Percentiles rank a stretch among this genome's conserved stretches.
Evolutionary conservation across 305 asterid genomes (phyloP).

Genomic region (Ilex paraguariensis): DNA sequence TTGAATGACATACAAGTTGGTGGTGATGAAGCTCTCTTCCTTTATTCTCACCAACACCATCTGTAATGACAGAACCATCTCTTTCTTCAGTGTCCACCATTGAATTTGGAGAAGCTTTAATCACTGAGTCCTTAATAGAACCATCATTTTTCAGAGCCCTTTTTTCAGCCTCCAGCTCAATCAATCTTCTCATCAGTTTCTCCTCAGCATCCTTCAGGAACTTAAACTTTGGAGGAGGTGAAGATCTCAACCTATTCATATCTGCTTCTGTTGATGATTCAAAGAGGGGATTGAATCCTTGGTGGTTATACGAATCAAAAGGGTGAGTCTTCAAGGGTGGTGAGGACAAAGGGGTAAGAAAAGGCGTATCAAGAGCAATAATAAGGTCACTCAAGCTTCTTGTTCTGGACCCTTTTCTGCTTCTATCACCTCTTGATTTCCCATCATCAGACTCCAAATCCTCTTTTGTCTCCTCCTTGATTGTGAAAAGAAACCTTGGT

Average conservation of each 20-base stretch:
- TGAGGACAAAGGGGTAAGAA: slow-evolving; percentile 2
- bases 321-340: slow-evolving; percentile 1
- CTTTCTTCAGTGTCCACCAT: too few relatives aligned
- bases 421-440: background rate
- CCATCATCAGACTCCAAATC: slow-evolving; percentile 1
- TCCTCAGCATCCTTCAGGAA: slow-evolving; percentile 2
- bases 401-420: slow-evolving; percentile 3
- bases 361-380: background rate
- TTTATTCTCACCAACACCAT: too few relatives aligned
- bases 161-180: background rate
- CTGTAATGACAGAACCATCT: too few relatives aligned
- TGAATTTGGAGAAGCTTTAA: background rate
- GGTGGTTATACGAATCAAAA: background rate
- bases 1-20: too few relatives aligned
- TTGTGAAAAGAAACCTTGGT: slow-evolving; percentile 2
- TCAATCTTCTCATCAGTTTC: slow-evolving; percentile 1
- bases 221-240: slow-evolving; percentile 2
- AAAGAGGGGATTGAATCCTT: background rate
- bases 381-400: slow-evolving; percentile 1
- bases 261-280: background rate
- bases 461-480: slow-evolving; percentile 4
- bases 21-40: too few relatives aligned
- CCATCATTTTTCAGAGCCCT: background rate
- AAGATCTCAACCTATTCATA: background rate
- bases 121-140: background rate